Evolutionary conservation across 345 rosid genomes (phyloP).

Genomic region (Aquilaria malaccensis): DNA sequence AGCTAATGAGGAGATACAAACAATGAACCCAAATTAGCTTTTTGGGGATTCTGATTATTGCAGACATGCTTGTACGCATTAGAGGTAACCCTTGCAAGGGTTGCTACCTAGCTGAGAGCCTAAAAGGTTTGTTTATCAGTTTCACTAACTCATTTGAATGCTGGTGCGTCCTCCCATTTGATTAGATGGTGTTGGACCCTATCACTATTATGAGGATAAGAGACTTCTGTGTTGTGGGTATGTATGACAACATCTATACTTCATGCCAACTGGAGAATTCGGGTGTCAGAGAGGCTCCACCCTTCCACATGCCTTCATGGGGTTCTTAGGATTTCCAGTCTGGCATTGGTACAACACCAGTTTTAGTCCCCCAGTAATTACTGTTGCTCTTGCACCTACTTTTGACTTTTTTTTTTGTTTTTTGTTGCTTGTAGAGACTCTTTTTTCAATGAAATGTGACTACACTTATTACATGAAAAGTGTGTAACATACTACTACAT

Average conservation of each 20-base stretch:
- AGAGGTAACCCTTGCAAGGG: slow-evolving; percentile 4
- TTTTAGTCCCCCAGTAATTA: slow-evolving; percentile 11
- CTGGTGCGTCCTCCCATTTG: slow-evolving; percentile 14
- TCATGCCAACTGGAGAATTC: slow-evolving; percentile 8
- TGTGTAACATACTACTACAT: no score
- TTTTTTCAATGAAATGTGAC: not conserved
- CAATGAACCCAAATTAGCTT: no score
- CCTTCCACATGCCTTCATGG: slow-evolving; percentile 32
- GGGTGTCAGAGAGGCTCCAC: slow-evolving; percentile 38
- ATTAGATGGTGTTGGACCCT: slow-evolving; percentile 23
- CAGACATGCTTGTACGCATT: slow-evolving; percentile 7
- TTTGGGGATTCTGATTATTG: not conserved
- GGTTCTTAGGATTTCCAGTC: slow-evolving; percentile 34
- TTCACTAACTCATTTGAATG: slow-evolving; percentile 17
- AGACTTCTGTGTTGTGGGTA: slow-evolving; percentile 19
- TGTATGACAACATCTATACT: slow-evolving; percentile 4
- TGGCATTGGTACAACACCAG: slow-evolving; percentile 21
- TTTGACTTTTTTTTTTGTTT: not conserved
- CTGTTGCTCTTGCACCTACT: not conserved
- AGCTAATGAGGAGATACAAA: no score
- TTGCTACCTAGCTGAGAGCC: not conserved
- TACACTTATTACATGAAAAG: no score
- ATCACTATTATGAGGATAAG: slow-evolving; percentile 11
- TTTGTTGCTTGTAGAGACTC: not conserved
- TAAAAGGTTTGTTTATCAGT: slow-evolving; percentile 2